Base-by-base conservation (phyloP, 306 rosid species). In the Cotoneaster glaucophyllus region DNA sequence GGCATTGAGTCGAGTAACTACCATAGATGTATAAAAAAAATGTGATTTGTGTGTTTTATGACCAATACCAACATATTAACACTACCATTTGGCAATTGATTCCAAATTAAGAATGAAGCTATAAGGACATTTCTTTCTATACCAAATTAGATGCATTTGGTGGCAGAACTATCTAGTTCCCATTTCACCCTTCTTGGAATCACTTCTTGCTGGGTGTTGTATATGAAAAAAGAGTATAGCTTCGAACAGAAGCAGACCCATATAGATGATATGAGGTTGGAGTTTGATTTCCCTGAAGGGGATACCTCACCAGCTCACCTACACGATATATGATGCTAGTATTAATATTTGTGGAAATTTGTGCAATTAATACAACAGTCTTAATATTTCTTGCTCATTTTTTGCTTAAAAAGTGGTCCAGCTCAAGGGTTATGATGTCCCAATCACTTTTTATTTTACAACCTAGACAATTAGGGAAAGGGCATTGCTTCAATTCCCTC, bases 301-400 rank as follows among this genome's bases (percentile, higher is more conserved):
- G 87, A 87, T 81, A 80, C 78, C 79, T 76, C 78, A 85, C 70
- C 85, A 80, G 76, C 77, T 76, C 78, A 85, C 67, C 82, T 32
- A 74, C 21, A 41, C 41, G 39, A 22, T 22, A 21, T 8, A 22
- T 5, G 78, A 21, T n/a, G 59, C n/a, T 15, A 54, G 12, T 8
- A 37, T 1, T 37, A 37, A 37, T 6, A 37, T 37, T 37, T 37
- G 10, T 37, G 41, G 41, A 37, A 37, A 37, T 37, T 37, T 37
- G 41, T 7, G 41, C 41, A 57, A 57, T n/a, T n/a, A 25, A 57
- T 57, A 57, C 57, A 17, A 52, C 57, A 15, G 17, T 6, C n/a
- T 15, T 50, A 50, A 4, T 50, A 5, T 10, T 21, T 56, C 6
- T n/a, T n/a, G 62, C 22, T n/a, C 25, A 14, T 15, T 6, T 28